Evolutionary conservation across 78 protist species (phyloP), one percentile per base, ranked within the genome.

Genomic region (Dictyostelium capitatum): DNA sequence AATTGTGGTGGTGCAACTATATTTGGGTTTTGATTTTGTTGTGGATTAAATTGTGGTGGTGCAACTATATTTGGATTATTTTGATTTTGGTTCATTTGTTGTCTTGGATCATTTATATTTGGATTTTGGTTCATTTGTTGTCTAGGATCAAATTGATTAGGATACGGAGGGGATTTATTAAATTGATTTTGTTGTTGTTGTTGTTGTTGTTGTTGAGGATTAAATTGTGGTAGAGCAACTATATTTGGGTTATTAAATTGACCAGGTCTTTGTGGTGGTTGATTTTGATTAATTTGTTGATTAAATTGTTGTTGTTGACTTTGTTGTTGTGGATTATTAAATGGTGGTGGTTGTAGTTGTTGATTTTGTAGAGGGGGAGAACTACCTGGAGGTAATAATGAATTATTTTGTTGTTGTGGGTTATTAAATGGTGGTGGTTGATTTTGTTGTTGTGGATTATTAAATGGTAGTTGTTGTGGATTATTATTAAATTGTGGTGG

Each of bases 81-180:
- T 37, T 43, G 47, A 47, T 15, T 41, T 41, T 81, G 67, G 14
- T 46, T 59, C 12, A 20, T 48, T 20, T 79, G n/a, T n/a, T 14
- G 59, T 5, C 23, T 74, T 47, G 8, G 65, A 12, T 79, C 25
- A 65, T n/a, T 80, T 19, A 54, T 57, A 67, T 59, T 62, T 32
- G 46, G 46, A 47, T 12, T 37, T 37, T 80, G 65, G 10, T 46
- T 57, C 9, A 19, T 47, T 20, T 79, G n/a, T n/a, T 14, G 62
- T 8, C 25, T 74, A 11, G 19, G 65, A 14, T 79, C 25, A 47
- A 32, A 54, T 79, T 53, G 70, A 23, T 59, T 28, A n/a, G 70
- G 25, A 15, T 59, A 32, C 70, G 70, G 85, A 64, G n/a, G 89
- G 48, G 46, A 74, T 82, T 82, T 73, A 82, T 67, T 46, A 59